These are phyloP conservation scores for Rhododendron williamsianum DNA, from an alignment of 148 eudicot species.

Conservation along the genomic window DNA sequence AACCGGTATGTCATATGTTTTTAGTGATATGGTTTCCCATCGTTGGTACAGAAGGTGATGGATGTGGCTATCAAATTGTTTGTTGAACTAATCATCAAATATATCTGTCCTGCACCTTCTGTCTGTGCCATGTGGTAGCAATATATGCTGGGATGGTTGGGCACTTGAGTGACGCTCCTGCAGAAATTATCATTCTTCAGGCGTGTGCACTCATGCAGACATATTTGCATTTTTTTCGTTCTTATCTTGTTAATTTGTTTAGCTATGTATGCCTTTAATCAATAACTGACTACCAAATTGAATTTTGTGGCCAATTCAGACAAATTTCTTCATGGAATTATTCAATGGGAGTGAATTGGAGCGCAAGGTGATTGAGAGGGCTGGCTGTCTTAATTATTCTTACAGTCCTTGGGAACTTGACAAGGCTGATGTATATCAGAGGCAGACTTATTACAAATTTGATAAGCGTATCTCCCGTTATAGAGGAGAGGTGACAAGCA, in stretches of 20 bases:
- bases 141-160: background rate
- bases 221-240: background rate
- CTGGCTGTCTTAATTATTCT: constrained; percentile 83
- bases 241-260: background rate
- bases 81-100: background rate
- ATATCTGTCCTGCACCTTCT: background rate
- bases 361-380: constrained; percentile 65
- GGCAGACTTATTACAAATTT: constrained; percentile 78
- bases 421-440: constrained; percentile 67
- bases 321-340: constrained; percentile 73
- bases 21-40: too few species aligned
- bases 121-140: background rate
- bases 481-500: constrained; percentile 90
- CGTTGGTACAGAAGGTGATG: background rate
- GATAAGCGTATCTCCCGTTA: constrained; percentile 67
- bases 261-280: background rate
- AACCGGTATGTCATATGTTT: background rate
- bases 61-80: constrained; percentile 1
- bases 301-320: constrained; percentile 33
- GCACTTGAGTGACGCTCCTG: background rate
- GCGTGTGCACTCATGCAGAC: background rate
- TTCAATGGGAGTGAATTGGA: constrained; percentile 76
- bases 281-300: background rate
- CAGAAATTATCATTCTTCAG: background rate
- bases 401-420: constrained; percentile 80